Evolutionary conservation across 805 yeast species (phyloP).

Genomic region (Starmerella tilneyi): DNA sequence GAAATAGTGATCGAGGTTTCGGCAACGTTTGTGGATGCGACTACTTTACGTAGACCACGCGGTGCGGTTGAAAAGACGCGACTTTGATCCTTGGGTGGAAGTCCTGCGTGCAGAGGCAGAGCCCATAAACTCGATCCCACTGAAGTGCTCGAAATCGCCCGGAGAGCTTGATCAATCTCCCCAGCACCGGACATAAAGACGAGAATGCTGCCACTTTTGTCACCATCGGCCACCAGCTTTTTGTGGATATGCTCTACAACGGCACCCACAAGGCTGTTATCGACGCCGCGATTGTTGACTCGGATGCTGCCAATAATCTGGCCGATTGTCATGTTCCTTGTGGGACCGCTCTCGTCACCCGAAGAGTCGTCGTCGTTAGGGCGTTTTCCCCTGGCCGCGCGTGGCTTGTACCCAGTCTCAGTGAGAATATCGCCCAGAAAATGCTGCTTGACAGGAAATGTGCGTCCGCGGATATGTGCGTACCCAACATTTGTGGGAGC

Average conservation of each 20-base stretch:
- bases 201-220: constrained; percentile 61
- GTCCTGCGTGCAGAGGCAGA: constrained; percentile 81
- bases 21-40: constrained; percentile 87
- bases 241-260: constrained; percentile 46
- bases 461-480: constrained; percentile 82
- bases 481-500: constrained; percentile 41
- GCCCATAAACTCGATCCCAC: constrained; percentile 34
- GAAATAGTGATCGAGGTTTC: constrained; percentile 96
- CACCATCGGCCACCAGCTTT: constrained; percentile 32
- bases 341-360: not conserved
- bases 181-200: constrained; percentile 84
- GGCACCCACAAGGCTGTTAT: constrained; percentile 58
- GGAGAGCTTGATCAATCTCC: constrained; percentile 62
- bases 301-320: constrained; percentile 27
- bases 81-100: constrained; percentile 72
- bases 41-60: constrained; percentile 55
- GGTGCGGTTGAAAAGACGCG: constrained; percentile 55
- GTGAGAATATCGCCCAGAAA: constrained; percentile 60
- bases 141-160: constrained; percentile 30
- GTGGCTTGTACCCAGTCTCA: constrained; percentile 41
- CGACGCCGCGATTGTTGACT: constrained; percentile 37
- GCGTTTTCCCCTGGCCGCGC: not conserved
- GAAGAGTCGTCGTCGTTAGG: constrained; percentile 21
- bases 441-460: constrained; percentile 76
- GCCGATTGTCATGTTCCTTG: constrained; percentile 21